These are phyloP conservation scores for Vicia faba DNA, from an alignment of 306 rosid species.

Conservation along the genomic window DNA sequence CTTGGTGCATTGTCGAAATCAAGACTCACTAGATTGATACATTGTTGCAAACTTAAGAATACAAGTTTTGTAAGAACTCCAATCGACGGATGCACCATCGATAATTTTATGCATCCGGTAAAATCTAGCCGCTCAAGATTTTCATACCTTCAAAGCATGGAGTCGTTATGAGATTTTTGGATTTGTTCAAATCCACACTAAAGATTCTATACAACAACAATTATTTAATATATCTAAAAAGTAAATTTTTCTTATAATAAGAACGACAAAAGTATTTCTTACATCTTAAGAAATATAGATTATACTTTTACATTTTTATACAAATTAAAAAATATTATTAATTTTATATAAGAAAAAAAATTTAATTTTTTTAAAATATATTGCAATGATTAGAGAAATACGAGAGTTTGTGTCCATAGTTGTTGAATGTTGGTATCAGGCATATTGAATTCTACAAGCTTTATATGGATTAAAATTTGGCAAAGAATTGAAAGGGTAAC, in stretches of 20 bases:
- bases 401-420: conserved; percentile 1
- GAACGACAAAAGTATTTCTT: too few species aligned
- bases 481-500: conserved; percentile 20
- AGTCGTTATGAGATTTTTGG: neutral
- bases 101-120: neutral
- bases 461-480: neutral
- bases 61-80: conserved; percentile 9
- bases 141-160: conserved; percentile 1
- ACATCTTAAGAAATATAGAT: too few species aligned
- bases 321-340: too few species aligned
- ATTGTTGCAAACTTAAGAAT: conserved; percentile 6
- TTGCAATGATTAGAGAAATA: neutral
- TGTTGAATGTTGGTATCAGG: neutral
- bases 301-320: too few species aligned
- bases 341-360: too few species aligned
- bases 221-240: neutral
- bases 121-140: conserved; percentile 24
- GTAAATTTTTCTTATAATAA: too few species aligned
- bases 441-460: conserved; percentile 18
- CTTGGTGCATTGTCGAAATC: neutral
- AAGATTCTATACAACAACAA: neutral
- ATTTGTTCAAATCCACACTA: conserved; percentile 9
- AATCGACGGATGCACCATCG: neutral
- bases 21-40: neutral
- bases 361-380: too few species aligned